Base-by-base conservation (phyloP, 176 grass and related monocot genomes). In the barley (Hordeum vulgare) region DNA sequence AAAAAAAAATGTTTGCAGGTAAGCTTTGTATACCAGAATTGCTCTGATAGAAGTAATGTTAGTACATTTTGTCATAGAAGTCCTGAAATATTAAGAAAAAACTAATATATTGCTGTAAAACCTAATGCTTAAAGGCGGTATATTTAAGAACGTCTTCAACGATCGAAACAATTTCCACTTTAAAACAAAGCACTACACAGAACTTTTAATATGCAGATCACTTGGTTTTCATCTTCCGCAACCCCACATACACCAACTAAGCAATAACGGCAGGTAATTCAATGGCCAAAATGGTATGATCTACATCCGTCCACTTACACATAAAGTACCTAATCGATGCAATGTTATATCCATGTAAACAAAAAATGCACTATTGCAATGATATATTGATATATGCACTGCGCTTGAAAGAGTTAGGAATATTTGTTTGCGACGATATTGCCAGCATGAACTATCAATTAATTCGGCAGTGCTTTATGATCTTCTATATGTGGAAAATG, bases 371-470 rank as follows among this genome's bases (percentile, higher is more conserved):
- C 8, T 39, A 9, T 26, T 83, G 57, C 21, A 51, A 74, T 45
- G 13, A 62, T 64, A 10, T 74, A 74, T 54, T 18, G 39, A 66
- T 42, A 79, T 62, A 79, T 66, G 28, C 41, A 71, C 10, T 78
- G 28, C 15, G 24, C 53, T 83, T 63, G 21, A 61, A 64, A 76
- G 28, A 2, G 6, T 76, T 53, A 76, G 39, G 12, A 13, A 49
- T 75, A 67, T 80, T 80, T 51, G 23, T 29, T 80, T 84, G 51
- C 21, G 61, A 49, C 44, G 36, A 1, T 24, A 78, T 71, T 71
- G 9, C 56, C 13, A 77, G 4, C 17, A 65, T 24, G 44, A 59
- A 26, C 1, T 60, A 33, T 27, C 24, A 39, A 20, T 21, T n/a
- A 28, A 62, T 63, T 70, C 8, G 29, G 29, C 2, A 71, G 59